Evolutionary conservation across 345 rosid species (phyloP).

Genomic region (Alliaria petiolata): DNA sequence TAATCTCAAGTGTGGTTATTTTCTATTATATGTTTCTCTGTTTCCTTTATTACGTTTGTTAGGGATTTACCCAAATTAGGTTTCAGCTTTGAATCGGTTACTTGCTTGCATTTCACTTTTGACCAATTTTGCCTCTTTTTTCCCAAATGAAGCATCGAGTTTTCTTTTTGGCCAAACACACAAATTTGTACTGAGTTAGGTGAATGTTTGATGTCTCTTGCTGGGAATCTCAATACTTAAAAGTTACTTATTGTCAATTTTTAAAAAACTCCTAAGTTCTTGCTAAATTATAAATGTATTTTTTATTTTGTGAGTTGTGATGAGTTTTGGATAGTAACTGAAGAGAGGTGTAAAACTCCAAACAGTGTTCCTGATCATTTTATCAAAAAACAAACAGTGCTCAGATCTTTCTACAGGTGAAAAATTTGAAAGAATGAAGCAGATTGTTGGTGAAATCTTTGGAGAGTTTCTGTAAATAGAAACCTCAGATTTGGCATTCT

Average conservation of each 20-base stretch:
- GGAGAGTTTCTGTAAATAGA: constrained; percentile 18
- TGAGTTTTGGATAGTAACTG: not conserved
- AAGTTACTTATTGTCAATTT: not conserved
- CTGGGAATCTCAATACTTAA: not conserved
- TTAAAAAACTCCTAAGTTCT: not conserved
- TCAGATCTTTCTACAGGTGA: constrained; percentile 38
- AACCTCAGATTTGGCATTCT: constrained; percentile 5
- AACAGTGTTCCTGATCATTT: not conserved
- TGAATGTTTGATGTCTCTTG: constrained; percentile 18
- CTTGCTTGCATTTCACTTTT: constrained; percentile 21
- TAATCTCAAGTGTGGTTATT: too few species aligned
- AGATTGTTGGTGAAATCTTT: constrained; percentile 4
- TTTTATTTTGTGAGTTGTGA: not conserved
- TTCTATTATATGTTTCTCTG: constrained; percentile 9
- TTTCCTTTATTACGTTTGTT: constrained; percentile 9
- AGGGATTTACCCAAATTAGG: constrained; percentile 11
- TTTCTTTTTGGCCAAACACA: constrained; percentile 2
- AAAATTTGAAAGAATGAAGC: not conserved
- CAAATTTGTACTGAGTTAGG: not conserved
- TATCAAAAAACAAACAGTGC: not conserved
- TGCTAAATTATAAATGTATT: not conserved
- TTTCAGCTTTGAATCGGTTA: not conserved
- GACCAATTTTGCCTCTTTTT: not conserved
- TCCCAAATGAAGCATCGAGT: not conserved
- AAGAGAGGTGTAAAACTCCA: not conserved